These are phyloP conservation scores for Buxus sempervirens DNA, from an alignment of 164 flowering plant species.

Conservation along the genomic window DNA sequence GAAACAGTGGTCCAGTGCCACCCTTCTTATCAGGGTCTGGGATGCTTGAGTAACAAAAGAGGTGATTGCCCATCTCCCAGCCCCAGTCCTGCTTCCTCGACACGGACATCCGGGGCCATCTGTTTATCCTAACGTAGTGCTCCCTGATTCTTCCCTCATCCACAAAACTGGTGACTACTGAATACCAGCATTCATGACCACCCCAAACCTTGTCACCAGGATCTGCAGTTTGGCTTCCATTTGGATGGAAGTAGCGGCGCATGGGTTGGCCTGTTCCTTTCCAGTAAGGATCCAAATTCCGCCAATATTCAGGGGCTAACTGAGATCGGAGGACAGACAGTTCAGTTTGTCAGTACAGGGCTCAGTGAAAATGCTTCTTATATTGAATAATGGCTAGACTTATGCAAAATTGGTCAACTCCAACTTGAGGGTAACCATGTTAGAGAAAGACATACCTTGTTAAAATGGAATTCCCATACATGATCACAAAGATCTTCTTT, in stretches of 20 bases:
- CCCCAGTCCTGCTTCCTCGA: slow-evolving; percentile 71
- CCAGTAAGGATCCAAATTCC: slow-evolving; percentile 79
- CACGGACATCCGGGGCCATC: slow-evolving; percentile 63
- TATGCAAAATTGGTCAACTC: not conserved
- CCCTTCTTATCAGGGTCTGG: slow-evolving; percentile 62
- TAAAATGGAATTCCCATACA: slow-evolving; percentile 75
- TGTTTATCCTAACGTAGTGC: slow-evolving; percentile 79
- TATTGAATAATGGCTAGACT: not conserved
- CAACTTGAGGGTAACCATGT: not conserved
- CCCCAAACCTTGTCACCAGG: slow-evolving; percentile 75
- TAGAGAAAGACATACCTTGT: slow-evolving; percentile 39
- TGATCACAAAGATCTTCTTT: slow-evolving; percentile 81
- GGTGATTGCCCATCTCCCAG: slow-evolving; percentile 67
- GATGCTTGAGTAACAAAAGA: slow-evolving; percentile 54
- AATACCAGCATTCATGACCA: slow-evolving; percentile 69
- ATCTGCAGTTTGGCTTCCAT: slow-evolving; percentile 71
- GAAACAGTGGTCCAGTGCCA: slow-evolving; percentile 59
- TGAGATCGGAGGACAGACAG: slow-evolving; percentile 18
- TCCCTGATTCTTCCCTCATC: slow-evolving; percentile 57
- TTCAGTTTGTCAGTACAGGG: not conserved
- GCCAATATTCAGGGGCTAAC: slow-evolving; percentile 82
- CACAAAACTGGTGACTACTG: slow-evolving; percentile 55
- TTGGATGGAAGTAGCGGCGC: slow-evolving; percentile 77
- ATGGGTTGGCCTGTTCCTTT: slow-evolving; percentile 51
- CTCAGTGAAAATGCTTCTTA: not conserved